phyloP scores from a whole-genome alignment of 257 asterid species.

The Jacaranda mimosifolia region DNA sequence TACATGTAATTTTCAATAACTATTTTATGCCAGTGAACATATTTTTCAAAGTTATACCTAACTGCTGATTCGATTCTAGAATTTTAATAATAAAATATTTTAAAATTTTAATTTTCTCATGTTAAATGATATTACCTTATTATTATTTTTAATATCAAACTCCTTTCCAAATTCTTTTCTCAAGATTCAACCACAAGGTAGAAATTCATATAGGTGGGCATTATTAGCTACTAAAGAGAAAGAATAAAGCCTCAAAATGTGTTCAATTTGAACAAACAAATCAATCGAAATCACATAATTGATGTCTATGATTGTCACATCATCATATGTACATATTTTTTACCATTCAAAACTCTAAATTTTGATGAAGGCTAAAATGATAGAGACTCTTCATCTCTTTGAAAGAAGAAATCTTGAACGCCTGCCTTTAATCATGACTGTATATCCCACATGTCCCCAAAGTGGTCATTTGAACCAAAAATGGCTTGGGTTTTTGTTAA shows the following conservation, averaged over 20 bases:
- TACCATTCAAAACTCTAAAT: slow-evolving; percentile 50
- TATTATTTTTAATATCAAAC: too few relatives aligned
- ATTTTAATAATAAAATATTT: too few relatives aligned
- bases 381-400: slow-evolving; percentile 42
- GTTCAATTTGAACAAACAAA: not conserved
- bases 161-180: too few relatives aligned
- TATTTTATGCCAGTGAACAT: too few relatives aligned
- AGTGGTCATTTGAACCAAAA: slow-evolving; percentile 40
- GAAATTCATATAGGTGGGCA: too few relatives aligned
- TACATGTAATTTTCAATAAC: too few relatives aligned
- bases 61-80: too few relatives aligned
- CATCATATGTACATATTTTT: not conserved
- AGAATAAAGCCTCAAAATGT: not conserved
- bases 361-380: slow-evolving; percentile 41
- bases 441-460: slow-evolving; percentile 49
- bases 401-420: slow-evolving; percentile 33
- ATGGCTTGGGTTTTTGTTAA: slow-evolving; percentile 37
- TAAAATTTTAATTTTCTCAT: too few relatives aligned
- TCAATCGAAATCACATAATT: not conserved
- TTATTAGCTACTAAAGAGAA: too few relatives aligned
- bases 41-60: too few relatives aligned
- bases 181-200: not conserved
- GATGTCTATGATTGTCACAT: slow-evolving; percentile 22
- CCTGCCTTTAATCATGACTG: slow-evolving; percentile 54
- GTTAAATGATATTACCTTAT: too few relatives aligned